Percentiles rank a stretch among this genome's conserved stretches.
These are phyloP conservation scores for Colletotrichum euphorbiae DNA, from an alignment of 2,329 filamentous ascomycete genomes.

Conservation along the genomic window DNA sequence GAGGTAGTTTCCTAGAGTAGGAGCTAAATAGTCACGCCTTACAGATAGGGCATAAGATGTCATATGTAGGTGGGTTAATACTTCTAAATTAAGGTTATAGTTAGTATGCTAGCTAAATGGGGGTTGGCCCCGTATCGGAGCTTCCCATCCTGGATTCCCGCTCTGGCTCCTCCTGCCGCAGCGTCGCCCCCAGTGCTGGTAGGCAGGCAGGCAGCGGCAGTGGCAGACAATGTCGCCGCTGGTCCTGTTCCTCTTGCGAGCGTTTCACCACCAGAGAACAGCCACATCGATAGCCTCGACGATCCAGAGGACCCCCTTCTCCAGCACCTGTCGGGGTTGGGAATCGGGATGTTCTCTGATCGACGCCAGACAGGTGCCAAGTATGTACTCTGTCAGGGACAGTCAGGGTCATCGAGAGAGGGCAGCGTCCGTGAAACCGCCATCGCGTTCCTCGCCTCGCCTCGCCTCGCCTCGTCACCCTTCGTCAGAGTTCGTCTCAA, in stretches of 20 bases:
- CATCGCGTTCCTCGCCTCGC: background rate
- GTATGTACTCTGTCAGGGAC: background rate
- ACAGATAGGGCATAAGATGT: too few species aligned
- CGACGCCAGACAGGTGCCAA: background rate
- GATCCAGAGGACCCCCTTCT: background rate
- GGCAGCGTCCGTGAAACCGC: slow-evolving; percentile 5
- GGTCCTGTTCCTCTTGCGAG: slow-evolving; percentile 14
- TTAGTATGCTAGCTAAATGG: too few species aligned
- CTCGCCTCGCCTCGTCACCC: background rate
- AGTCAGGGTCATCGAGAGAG: background rate
- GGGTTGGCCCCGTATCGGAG: too few species aligned
- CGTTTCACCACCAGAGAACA: slow-evolving; percentile 1
- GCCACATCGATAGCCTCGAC: slow-evolving; percentile 24
- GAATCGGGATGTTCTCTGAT: background rate
- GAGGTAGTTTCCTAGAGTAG: too few species aligned
- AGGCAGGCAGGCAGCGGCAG: too few species aligned
- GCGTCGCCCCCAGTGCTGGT: too few species aligned
- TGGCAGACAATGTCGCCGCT: background rate
- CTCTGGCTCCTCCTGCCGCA: too few species aligned
- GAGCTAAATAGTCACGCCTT: too few species aligned
- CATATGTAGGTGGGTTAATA: too few species aligned
- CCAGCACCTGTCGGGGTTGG: background rate
- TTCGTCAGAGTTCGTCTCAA: too few species aligned
- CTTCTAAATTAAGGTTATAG: too few species aligned
- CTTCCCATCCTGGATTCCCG: too few species aligned